Base-by-base conservation (phyloP, 176 grass and related monocot species). In the Dendrocalamus sinicus region DNA sequence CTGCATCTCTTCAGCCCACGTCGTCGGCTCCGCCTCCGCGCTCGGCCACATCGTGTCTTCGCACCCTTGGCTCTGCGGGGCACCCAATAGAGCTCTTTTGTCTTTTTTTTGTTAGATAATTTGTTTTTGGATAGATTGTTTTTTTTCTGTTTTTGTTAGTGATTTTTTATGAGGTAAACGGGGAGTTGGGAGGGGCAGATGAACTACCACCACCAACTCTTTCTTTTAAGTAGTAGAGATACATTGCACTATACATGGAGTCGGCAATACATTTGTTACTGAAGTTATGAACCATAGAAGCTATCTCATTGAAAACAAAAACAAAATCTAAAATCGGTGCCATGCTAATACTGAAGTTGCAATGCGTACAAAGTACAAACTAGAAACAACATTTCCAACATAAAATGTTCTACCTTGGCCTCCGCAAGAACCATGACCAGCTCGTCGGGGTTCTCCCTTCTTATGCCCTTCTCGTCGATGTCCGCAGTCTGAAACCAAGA, bases 401-500 rank as follows among this genome's bases (percentile, higher is more conserved):
- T 1, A 43, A 89, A 67, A 62, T 6, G 78, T 20, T 48, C 23
- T 66, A 93, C 95, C 93, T 98, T 98, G 63, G 93, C 95, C 73
- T 98, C 91, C 0, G 95, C 95, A 45, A 98, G 95, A 71, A 98
- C 93, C 76, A 93, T 84, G 2, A 98, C 95, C 63, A 98, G 82
- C 26, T 98, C 95, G 12, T 98, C 95, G 0, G 95, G 91, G 61
- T 92, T 87, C 52, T 92, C 91, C 67, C 89, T 90, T 81, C 95
- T 82, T 74, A 98, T 98, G 86, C 91, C 88, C 88, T 93, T 95
- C 89, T 98, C 95, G 70, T 98, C 93, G 43, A 98, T 98, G 23
- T 95, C 92, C 75, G 95, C 93, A n/a, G 95, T 95, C 95, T 98
- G 64, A 67, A 78, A 64, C 79, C 51, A 91, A 41, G 8, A 41